Percentiles rank a stretch among this genome's conserved stretches.
Conservation (phyloP, 192 early-diverging fungal genomes). For the Entophlyctis luteolus region DNA sequence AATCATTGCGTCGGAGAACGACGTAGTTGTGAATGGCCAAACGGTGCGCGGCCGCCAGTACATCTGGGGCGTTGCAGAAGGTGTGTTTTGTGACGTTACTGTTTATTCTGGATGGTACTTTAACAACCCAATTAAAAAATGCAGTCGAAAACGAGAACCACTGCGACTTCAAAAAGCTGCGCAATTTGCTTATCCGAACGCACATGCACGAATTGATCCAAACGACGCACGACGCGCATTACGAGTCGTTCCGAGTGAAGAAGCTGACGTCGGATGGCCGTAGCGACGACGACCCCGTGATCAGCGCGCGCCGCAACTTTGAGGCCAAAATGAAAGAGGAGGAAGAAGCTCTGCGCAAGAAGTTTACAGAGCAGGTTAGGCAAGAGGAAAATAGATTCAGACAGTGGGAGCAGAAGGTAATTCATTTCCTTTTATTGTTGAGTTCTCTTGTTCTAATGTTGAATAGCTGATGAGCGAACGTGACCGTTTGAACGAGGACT, state of each 20-base stretch:
- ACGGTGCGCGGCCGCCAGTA: conserved; percentile 93
- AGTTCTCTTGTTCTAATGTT: neutral
- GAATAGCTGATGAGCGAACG: conserved; percentile 86
- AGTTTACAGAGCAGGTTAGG: conserved; percentile 97
- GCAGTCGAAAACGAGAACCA: conserved; percentile 91
- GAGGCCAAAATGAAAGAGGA: conserved; percentile 97
- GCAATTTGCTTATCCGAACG: conserved; percentile 91
- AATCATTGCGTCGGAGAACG: conserved; percentile 86
- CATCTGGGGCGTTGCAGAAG: conserved; percentile 98
- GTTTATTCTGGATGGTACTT: too few relatives aligned
- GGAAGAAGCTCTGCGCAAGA: conserved; percentile 89
- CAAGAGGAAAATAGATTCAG: conserved; percentile 96
- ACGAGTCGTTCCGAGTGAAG: conserved; percentile 83
- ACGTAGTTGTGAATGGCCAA: conserved; percentile 82
- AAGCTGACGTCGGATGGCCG: conserved; percentile 76
- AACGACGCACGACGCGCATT: conserved; percentile 92
- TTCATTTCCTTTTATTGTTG: conserved; percentile 4
- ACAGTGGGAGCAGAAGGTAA: conserved; percentile 88
- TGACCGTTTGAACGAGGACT: conserved; percentile 97
- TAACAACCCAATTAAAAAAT: neutral
- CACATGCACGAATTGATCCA: conserved; percentile 96
- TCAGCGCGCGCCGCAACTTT: conserved; percentile 63
- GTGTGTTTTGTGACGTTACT: too few relatives aligned
- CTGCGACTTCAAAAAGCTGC: conserved; percentile 96
- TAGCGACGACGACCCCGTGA: conserved; percentile 67